Evolutionary conservation across 2,329 filamentous ascomycete species (phyloP).

Genomic region (Rutstroemia sp.): DNA sequence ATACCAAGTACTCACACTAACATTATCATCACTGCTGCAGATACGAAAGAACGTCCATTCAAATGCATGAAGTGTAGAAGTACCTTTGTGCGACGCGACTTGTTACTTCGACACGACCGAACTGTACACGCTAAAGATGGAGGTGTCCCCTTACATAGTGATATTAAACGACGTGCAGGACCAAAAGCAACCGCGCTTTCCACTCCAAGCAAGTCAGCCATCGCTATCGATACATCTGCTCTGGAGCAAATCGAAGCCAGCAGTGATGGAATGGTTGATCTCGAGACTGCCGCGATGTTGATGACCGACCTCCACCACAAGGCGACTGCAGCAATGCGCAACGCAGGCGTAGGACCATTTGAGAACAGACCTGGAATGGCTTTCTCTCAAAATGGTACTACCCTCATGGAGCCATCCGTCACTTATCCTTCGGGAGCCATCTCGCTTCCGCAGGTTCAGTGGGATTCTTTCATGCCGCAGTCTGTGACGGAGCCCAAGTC

Average conservation of each 20-base stretch:
- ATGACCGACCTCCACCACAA: conserved; percentile 98
- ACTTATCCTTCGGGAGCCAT: conserved; percentile 73
- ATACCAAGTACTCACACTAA: conserved; percentile 10
- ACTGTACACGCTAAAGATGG: conserved; percentile 98
- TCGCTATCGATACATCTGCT: conserved; percentile 76
- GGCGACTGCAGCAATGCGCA: conserved; percentile 67
- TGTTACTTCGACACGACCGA: conserved; percentile 92
- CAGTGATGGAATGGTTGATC: conserved; percentile 86
- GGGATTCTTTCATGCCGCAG: conserved; percentile 80
- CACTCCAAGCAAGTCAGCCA: conserved; percentile 66
- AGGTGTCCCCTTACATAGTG: conserved; percentile 85
- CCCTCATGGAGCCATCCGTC: conserved; percentile 70
- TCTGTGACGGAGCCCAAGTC: conserved; percentile 64
- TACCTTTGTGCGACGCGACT: conserved; percentile 95
- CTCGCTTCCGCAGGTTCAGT: conserved; percentile 78
- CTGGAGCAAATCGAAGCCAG: conserved; percentile 89
- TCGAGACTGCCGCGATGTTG: conserved; percentile 96
- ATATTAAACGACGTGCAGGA: conserved; percentile 77
- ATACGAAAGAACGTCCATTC: conserved; percentile 98
- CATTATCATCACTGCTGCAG: conserved; percentile 39
- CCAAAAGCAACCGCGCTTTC: conserved; percentile 58
- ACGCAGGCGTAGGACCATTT: conserved; percentile 42
- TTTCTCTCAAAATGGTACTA: conserved; percentile 64
- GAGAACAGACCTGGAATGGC: conserved; percentile 55
- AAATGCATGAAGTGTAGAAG: conserved; percentile 98